A percentile compares a stretch with the other conserved stretches of the same genome.
Conservation (phyloP, 352 stramenopile genomes). For the Globisporangium cylindrosporum region DNA sequence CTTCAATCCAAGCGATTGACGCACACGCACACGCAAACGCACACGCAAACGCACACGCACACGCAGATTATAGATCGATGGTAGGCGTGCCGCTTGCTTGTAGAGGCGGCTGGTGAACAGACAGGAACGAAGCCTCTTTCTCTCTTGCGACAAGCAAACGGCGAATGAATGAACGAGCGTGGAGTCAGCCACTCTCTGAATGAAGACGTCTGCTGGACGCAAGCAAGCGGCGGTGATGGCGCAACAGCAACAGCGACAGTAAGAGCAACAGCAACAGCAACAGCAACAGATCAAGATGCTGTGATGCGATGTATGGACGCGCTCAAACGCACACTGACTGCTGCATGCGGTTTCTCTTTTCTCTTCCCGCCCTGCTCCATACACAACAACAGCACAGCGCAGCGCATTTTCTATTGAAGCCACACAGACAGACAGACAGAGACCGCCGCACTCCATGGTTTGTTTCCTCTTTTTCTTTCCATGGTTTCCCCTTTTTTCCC, state of each 20-base stretch:
- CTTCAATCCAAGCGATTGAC: background rate
- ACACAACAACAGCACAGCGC: background rate
- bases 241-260: too few relatives aligned
- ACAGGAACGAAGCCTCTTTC: background rate
- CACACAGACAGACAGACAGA: background rate
- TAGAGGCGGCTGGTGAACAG: background rate
- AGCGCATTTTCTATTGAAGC: background rate
- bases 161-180: background rate
- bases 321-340: background rate
- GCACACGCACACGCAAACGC: background rate
- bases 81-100: background rate
- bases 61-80: background rate
- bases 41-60: too few relatives aligned
- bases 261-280: too few relatives aligned
- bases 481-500: background rate
- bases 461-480: slow-evolving; percentile 1
- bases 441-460: background rate
- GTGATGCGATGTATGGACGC: background rate
- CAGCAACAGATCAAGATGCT: background rate
- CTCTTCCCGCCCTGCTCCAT: background rate
- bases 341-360: slow-evolving; percentile 6
- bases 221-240: background rate
- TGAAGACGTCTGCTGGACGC: background rate
- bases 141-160: background rate
- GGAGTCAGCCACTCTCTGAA: slow-evolving; percentile 1